Evolutionary conservation across 768 basidiomycete genomes (phyloP).

Genomic region (Leccinum truebloodii): DNA sequence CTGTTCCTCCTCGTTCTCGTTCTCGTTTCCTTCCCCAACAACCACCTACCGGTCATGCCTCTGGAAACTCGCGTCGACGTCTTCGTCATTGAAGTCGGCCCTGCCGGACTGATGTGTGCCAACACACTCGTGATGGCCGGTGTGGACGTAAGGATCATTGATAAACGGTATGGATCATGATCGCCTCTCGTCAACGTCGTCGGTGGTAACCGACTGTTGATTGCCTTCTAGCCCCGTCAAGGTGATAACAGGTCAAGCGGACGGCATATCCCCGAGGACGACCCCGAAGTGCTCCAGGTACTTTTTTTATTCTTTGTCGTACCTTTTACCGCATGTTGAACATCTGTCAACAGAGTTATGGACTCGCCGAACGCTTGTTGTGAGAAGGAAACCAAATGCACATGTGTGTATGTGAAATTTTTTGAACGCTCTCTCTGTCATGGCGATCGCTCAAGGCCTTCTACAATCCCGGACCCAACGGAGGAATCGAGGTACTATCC

Average conservation of each 20-base stretch:
- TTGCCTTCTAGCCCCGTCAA: slow-evolving; percentile 35
- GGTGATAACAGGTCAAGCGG: slow-evolving; percentile 51
- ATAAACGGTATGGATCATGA: too few species aligned
- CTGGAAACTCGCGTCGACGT: too few species aligned
- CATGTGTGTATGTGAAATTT: slow-evolving; percentile 50
- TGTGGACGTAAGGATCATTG: too few species aligned
- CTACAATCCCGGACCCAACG: slow-evolving; percentile 63
- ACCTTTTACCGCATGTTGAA: neutral
- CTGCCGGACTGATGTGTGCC: too few species aligned
- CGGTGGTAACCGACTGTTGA: too few species aligned
- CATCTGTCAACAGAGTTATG: slow-evolving; percentile 59
- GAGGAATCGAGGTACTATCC: slow-evolving; percentile 58
- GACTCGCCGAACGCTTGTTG: slow-evolving; percentile 64
- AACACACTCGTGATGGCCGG: too few species aligned
- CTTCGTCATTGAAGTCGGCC: too few species aligned
- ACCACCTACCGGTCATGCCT: too few species aligned
- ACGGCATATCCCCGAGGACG: slow-evolving; percentile 57
- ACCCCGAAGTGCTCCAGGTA: slow-evolving; percentile 53
- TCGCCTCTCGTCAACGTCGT: too few species aligned
- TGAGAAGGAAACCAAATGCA: slow-evolving; percentile 70
- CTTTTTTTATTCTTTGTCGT: too few species aligned
- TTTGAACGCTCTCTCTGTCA: neutral
- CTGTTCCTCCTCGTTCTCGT: too few species aligned
- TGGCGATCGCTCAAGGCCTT: slow-evolving; percentile 51
- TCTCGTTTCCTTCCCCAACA: too few species aligned